phyloP scores from a whole-genome alignment of 83 land plant species.

The Thuja plicata region DNA sequence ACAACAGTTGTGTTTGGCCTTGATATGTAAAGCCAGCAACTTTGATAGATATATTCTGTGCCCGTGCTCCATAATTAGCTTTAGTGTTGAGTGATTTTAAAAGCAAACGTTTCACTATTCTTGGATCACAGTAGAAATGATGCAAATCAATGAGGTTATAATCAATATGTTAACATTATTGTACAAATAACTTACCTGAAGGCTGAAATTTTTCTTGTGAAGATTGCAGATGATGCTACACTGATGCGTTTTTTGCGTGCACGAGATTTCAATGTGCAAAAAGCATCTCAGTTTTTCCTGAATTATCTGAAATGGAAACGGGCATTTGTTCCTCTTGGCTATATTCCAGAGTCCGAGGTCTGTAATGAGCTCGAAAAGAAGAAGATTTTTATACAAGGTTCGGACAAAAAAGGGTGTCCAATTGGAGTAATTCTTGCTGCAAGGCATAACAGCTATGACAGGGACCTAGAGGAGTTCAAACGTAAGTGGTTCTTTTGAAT shows the following conservation, averaged over 20 bases:
- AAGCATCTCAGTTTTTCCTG: constrained; percentile 37
- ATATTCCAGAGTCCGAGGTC: constrained; percentile 40
- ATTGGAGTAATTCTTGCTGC: constrained; percentile 40
- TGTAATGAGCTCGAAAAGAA: constrained; percentile 42
- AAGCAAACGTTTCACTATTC: neutral
- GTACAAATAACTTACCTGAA: neutral
- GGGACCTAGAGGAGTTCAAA: constrained; percentile 47
- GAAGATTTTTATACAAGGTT: constrained; percentile 52
- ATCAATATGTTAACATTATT: neutral
- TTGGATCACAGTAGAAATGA: neutral
- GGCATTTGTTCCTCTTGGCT: constrained; percentile 45
- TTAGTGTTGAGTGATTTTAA: neutral
- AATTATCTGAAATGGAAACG: constrained; percentile 48
- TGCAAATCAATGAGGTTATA: neutral
- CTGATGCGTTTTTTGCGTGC: constrained; percentile 57
- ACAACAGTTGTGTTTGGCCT: neutral
- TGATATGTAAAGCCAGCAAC: neutral
- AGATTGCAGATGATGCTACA: constrained; percentile 48
- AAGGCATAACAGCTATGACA: constrained; percentile 28
- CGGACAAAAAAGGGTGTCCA: constrained; percentile 46
- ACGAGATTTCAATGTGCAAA: constrained; percentile 41
- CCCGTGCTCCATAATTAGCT: neutral
- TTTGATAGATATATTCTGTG: neutral
- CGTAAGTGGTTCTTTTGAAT: constrained; percentile 22
- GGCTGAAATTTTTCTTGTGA: constrained; percentile 5